phyloP scores from a whole-genome alignment of 2,329 filamentous ascomycete genomes.

The Lanzia echinophila region DNA sequence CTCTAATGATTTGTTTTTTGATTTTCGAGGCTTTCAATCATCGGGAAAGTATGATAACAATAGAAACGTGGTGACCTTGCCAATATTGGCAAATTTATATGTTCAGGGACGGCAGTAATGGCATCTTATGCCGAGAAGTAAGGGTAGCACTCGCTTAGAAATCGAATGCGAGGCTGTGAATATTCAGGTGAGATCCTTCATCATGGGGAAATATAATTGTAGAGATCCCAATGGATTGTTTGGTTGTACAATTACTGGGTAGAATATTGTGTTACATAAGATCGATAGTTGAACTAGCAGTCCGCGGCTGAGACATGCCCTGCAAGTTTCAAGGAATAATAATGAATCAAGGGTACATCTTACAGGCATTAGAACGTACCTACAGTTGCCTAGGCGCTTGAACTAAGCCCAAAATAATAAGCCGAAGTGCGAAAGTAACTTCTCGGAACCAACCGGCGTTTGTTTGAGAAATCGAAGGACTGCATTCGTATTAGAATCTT shows the following conservation, averaged over 20 bases:
- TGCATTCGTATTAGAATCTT: too few species aligned
- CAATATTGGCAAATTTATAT: constrained; percentile 1
- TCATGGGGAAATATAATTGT: not conserved
- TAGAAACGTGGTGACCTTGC: not conserved
- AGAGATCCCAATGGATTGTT: not conserved
- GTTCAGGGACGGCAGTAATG: not conserved
- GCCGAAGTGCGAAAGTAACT: not conserved
- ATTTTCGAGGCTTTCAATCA: not conserved
- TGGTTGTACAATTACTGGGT: too few species aligned
- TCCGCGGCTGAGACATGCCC: too few species aligned
- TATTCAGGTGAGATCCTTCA: constrained; percentile 5
- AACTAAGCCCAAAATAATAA: not conserved
- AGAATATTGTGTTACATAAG: not conserved
- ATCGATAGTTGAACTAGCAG: not conserved
- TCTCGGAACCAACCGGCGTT: not conserved
- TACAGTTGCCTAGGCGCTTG: not conserved
- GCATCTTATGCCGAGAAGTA: not conserved
- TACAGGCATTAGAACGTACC: not conserved
- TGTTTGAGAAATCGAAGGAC: not conserved
- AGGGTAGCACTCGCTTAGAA: not conserved
- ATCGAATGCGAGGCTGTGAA: not conserved
- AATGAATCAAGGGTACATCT: not conserved
- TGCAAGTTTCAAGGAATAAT: too few species aligned
- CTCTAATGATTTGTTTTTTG: not conserved
- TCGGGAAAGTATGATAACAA: constrained; percentile 8